Base-by-base conservation (phyloP, 106 monocot genomes). In the Alisma plantagoaquatica region DNA sequence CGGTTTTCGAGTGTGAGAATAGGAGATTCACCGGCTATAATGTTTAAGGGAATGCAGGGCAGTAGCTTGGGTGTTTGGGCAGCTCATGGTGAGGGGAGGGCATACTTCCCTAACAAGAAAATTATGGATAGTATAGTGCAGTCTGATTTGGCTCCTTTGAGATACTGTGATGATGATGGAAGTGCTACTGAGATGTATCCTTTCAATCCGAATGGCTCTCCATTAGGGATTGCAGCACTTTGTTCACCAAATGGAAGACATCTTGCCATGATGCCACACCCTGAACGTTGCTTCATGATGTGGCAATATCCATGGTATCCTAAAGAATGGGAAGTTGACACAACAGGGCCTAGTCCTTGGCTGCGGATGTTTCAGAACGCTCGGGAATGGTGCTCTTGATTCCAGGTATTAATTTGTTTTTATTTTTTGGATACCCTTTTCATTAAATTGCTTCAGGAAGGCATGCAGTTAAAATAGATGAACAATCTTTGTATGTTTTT, bases 231-330 rank as follows among this genome's bases (percentile, higher is more conserved):
- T 50, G 96, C 96, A 9, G 96, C 84, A 6, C 73, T 96, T 35
- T 89, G 96, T 62, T 96, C 96, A 29, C 75, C 77, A 18, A 76
- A 96, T 74, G 96, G 96, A 22, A 72, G 96, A 23, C 96, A 96
- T 46, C 84, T 96, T 12, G 96, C 89, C 10, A 96, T 96, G 96
- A 96, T 96, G 96, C 89, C 96, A 2, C 89, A 96, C 50, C 96
- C 96, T 16, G 96, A 96, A 60, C 68, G 96, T 6, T 96, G 84
- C 51, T 96, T 96, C 60, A 84, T 84, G 96, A 96, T 96, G 96
- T 84, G 88, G 96, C 96, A 96, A 68, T 88, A 67, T 56, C 89
- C 96, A 9, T 96, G 96, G 96, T 96, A 81, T 73, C 96, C 96
- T 0, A 81, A 68, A 49, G 81, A 72, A 27, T 96, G 96, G 96